Conservation (phyloP, 306 rosid genomes). For the Rubus parviflorus region DNA sequence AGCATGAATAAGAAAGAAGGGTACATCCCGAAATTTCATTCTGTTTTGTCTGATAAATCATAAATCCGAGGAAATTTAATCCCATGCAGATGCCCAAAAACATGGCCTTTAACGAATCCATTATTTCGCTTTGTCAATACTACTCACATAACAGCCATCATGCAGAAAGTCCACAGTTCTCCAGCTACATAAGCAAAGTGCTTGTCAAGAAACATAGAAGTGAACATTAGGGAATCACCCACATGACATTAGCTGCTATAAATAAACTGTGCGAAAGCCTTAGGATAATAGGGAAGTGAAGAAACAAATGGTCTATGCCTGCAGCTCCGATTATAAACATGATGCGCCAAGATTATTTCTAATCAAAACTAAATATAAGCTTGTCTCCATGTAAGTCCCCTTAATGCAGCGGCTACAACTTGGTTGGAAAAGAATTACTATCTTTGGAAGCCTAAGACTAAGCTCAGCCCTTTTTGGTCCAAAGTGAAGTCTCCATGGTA, state of each 20-base stretch:
- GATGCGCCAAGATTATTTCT: not conserved
- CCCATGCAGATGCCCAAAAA: not conserved
- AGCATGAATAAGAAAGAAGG: not conserved
- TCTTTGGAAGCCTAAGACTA: no score
- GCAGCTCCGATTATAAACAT: no score
- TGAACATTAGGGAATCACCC: not conserved
- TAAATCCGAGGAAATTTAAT: not conserved
- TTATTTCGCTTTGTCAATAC: not conserved
- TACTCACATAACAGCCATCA: not conserved
- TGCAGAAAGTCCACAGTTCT: not conserved
- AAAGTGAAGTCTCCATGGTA: no score
- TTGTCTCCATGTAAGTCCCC: not conserved
- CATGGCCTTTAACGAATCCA: not conserved
- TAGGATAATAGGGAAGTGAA: not conserved
- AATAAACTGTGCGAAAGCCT: not conserved
- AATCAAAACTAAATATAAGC: not conserved
- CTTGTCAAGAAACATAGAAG: not conserved
- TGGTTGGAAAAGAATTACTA: no score
- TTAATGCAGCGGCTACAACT: no score
- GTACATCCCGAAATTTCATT: not conserved
- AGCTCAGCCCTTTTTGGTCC: no score
- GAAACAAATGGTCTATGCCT: not conserved
- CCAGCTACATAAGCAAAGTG: not conserved
- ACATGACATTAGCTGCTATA: not conserved
- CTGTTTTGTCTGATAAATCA: not conserved